A percentile compares a stretch with the other conserved stretches of the same genome.
These are phyloP conservation scores for Urochloa ruziziensis DNA, from an alignment of 176 grass and related monocot species.

Conservation along the genomic window DNA sequence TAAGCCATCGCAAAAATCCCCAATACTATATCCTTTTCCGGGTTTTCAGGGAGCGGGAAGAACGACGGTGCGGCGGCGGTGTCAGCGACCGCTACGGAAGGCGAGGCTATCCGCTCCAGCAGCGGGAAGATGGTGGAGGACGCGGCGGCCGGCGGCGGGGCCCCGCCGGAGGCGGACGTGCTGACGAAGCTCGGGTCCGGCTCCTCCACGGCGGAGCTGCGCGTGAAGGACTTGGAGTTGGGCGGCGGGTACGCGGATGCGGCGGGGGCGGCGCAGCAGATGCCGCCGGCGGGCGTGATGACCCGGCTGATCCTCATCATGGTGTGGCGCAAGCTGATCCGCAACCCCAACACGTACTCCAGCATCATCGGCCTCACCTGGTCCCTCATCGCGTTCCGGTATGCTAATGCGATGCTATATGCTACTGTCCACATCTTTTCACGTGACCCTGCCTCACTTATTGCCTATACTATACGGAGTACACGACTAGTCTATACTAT, in stretches of 20 bases:
- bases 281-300: constrained; percentile 87
- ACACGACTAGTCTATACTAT: neutral
- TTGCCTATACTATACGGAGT: neutral
- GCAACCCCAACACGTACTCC: constrained; percentile 97
- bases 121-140: constrained; percentile 16
- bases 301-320: constrained; percentile 84
- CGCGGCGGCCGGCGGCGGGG: neutral
- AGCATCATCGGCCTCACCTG: constrained; percentile 79
- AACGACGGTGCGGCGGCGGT: constrained; percentile 5
- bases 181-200: constrained; percentile 54
- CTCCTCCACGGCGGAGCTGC: constrained; percentile 57
- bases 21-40: neutral
- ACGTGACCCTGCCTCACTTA: constrained; percentile 31
- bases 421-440: neutral
- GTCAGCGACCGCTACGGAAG: neutral
- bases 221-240: constrained; percentile 23
- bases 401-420: too few species aligned
- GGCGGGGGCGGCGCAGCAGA: constrained; percentile 53
- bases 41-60: constrained; percentile 25
- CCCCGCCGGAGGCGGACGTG: constrained; percentile 33
- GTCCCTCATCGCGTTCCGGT: constrained; percentile 91
- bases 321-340: constrained; percentile 98
- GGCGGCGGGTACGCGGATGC: neutral
- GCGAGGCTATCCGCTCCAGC: constrained; percentile 48
- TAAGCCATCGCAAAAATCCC: neutral